phyloP scores from a whole-genome alignment of 257 asterid species.

The Dorcoceras hygrometricum region DNA sequence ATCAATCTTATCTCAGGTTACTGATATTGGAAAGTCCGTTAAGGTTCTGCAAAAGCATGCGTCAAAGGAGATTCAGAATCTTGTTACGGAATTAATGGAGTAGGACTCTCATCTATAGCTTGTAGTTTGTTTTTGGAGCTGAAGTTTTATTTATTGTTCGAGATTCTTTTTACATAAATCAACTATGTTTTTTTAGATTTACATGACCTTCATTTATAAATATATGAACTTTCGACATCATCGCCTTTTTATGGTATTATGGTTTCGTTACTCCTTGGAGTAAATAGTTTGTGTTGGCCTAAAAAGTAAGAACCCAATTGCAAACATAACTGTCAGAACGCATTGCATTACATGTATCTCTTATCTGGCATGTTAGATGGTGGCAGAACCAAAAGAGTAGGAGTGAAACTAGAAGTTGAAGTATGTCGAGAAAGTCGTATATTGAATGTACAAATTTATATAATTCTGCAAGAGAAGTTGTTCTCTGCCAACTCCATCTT shows the following conservation, averaged over 20 bases:
- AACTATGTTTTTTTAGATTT: too few species aligned
- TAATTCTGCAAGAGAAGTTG: neutral
- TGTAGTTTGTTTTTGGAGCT: constrained; percentile 18
- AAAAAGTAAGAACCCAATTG: constrained; percentile 3
- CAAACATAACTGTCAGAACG: neutral
- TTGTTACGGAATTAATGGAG: constrained; percentile 42
- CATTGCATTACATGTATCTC: neutral
- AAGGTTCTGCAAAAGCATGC: constrained; percentile 49
- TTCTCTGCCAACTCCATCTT: neutral
- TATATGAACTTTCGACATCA: neutral
- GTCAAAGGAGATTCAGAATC: constrained; percentile 46
- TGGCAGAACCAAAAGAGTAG: neutral
- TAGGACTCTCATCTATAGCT: constrained; percentile 32
- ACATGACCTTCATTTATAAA: neutral
- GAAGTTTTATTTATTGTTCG: too few species aligned
- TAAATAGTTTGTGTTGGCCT: neutral
- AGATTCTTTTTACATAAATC: too few species aligned
- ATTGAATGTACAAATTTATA: neutral
- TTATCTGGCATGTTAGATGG: neutral
- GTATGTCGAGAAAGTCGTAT: neutral
- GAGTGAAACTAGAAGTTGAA: neutral
- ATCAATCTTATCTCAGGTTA: constrained; percentile 43
- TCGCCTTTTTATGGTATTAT: constrained; percentile 4
- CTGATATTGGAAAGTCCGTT: constrained; percentile 58
- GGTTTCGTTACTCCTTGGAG: neutral